Evolutionary conservation across 306 rosid genomes (phyloP).

Genomic region (Trichosanthes truncata): DNA sequence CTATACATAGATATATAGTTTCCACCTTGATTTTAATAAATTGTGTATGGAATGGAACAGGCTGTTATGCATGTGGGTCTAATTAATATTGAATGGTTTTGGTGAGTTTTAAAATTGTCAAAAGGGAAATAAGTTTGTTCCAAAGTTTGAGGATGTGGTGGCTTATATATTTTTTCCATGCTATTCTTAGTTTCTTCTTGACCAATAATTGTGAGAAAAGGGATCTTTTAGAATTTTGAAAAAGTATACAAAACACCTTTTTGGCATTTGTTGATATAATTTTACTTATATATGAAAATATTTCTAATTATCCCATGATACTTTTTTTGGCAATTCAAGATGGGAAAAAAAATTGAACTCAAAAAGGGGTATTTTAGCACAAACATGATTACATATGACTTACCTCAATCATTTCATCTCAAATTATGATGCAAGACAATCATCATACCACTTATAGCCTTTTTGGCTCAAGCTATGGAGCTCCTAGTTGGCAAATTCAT

Average conservation of each 20-base stretch:
- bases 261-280: neutral
- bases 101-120: neutral
- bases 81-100: neutral
- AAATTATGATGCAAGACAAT: too few relatives aligned
- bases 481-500: too few relatives aligned
- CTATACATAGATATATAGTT: neutral
- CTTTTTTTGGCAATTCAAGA: too few relatives aligned
- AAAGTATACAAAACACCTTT: neutral
- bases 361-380: too few relatives aligned
- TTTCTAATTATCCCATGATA: too few relatives aligned
- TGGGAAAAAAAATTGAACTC: too few relatives aligned
- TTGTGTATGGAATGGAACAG: neutral
- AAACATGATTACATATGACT: too few relatives aligned
- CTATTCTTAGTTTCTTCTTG: neutral
- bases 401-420: too few relatives aligned
- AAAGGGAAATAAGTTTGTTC: neutral
- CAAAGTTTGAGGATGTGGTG: neutral
- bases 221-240: neutral
- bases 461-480: too few relatives aligned
- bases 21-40: neutral
- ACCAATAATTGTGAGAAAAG: neutral
- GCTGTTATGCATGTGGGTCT: slow-evolving; percentile 2
- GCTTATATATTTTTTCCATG: neutral
- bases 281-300: too few relatives aligned
- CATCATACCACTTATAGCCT: too few relatives aligned